Conservation (phyloP, 768 basidiomycete genomes). For the Suillus ampliporus region DNA sequence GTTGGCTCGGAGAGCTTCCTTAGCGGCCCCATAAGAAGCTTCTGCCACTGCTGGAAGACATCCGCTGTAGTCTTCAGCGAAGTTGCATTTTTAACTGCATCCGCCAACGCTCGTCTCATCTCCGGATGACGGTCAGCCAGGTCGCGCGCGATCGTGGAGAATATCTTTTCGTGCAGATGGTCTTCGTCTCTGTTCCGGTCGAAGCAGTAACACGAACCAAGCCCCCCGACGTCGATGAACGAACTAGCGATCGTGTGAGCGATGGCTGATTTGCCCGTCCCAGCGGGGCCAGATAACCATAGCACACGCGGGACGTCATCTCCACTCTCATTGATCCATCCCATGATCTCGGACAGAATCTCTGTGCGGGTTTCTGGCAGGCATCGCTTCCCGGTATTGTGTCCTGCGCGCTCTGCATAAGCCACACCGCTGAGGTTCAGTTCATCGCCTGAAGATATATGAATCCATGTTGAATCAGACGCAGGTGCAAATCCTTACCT, state of each 20-base stretch:
- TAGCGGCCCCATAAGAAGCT: constrained; percentile 23
- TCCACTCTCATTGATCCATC: too few relatives aligned
- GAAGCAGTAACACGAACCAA: constrained; percentile 25
- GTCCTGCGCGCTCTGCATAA: too few relatives aligned
- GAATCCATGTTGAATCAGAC: too few relatives aligned
- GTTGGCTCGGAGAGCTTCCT: constrained; percentile 10
- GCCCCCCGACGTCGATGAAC: constrained; percentile 15
- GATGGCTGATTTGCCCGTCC: neutral
- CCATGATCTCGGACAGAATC: too few relatives aligned
- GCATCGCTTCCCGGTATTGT: too few relatives aligned
- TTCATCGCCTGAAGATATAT: too few relatives aligned
- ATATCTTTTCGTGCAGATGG: constrained; percentile 14
- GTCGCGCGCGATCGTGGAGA: constrained; percentile 24
- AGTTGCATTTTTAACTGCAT: neutral
- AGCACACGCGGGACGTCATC: too few relatives aligned
- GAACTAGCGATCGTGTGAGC: too few relatives aligned
- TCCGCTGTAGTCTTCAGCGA: constrained; percentile 3
- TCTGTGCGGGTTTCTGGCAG: too few relatives aligned
- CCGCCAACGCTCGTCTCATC: neutral
- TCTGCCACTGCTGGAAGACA: constrained; percentile 18
- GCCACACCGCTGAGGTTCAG: too few relatives aligned
- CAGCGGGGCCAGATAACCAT: neutral
- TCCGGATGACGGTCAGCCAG: constrained; percentile 11
- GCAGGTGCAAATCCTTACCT: too few relatives aligned
- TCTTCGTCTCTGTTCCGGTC: constrained; percentile 18